A percentile compares a stretch with the other conserved stretches of the same genome.
Evolutionary conservation across 176 grass and related monocot genomes (phyloP).

Genomic region (Miscanthus lutarioriparius): DNA sequence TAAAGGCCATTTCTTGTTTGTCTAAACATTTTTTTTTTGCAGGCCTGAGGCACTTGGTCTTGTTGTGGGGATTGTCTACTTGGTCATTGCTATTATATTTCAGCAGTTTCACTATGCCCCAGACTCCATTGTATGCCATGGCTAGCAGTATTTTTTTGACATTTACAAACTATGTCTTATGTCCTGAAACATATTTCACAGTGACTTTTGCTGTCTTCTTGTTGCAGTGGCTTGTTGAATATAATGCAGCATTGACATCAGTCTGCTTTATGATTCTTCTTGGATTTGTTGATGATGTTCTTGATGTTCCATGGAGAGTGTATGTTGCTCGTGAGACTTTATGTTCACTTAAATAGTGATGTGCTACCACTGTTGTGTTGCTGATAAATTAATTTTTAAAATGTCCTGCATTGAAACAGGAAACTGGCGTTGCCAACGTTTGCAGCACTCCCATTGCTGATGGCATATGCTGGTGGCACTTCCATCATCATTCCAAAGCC

Average conservation of each 20-base stretch:
- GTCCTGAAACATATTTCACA: slow-evolving; percentile 17
- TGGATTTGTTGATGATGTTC: slow-evolving; percentile 99
- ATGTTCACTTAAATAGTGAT: not conserved
- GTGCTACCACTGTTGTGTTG: not conserved
- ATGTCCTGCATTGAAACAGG: slow-evolving; percentile 48
- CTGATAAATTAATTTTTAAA: slow-evolving; percentile 31
- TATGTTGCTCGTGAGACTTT: slow-evolving; percentile 57
- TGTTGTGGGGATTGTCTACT: slow-evolving; percentile 92
- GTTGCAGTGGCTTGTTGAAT: slow-evolving; percentile 98
- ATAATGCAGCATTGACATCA: slow-evolving; percentile 92
- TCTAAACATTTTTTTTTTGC: slow-evolving; percentile 41
- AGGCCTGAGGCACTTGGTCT: slow-evolving; percentile 92
- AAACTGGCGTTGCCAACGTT: slow-evolving; percentile 84
- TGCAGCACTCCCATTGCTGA: slow-evolving; percentile 89
- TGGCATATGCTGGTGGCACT: slow-evolving; percentile 99
- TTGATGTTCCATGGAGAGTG: slow-evolving; percentile 99
- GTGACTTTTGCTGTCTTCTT: slow-evolving; percentile 18
- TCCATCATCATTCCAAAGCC: slow-evolving; percentile 94
- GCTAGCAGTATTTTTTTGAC: not conserved
- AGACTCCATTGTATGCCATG: slow-evolving; percentile 74
- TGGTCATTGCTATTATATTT: slow-evolving; percentile 94
- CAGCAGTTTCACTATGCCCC: slow-evolving; percentile 82
- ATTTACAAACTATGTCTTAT: slow-evolving; percentile 26
- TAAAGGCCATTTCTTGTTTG: not conserved
- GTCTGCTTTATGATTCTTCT: slow-evolving; percentile 99